phyloP scores from a whole-genome alignment of 164 flowering plant genomes.

The Aristolochia contorta region DNA sequence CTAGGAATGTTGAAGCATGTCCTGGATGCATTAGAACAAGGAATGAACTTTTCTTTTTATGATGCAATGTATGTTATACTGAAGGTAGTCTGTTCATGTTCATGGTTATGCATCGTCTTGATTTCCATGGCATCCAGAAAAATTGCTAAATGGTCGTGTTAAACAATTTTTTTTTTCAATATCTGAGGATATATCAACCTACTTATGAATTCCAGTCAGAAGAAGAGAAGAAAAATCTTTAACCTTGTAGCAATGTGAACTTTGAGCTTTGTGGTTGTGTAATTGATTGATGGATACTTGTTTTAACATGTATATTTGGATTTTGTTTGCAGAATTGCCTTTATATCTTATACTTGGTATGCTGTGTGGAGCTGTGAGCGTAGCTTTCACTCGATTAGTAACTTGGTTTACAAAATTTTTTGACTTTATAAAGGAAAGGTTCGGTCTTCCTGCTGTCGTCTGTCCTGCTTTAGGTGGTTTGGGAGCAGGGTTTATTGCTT shows the following conservation, averaged over 20 bases:
- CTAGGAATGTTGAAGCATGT: no score
- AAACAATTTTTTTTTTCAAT: no score
- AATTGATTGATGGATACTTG: background rate
- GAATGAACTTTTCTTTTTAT: no score
- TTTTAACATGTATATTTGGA: background rate
- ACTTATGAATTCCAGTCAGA: no score
- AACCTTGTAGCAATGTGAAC: background rate
- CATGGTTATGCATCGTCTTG: no score
- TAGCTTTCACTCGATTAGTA: conserved; percentile 78
- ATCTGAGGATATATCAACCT: no score
- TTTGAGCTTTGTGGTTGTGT: background rate
- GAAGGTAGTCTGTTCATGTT: no score
- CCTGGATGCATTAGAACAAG: no score
- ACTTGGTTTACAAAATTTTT: conserved; percentile 71
- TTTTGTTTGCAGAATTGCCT: conserved; percentile 65
- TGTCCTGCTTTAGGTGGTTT: conserved; percentile 97
- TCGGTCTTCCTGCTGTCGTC: conserved; percentile 71
- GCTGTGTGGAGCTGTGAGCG: conserved; percentile 97
- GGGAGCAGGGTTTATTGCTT: conserved; percentile 95
- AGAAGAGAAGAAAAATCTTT: no score
- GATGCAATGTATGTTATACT: no score
- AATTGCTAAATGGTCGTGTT: no score
- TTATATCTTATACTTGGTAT: conserved; percentile 90
- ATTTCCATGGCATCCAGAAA: no score
- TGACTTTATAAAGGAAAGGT: conserved; percentile 63